Evolutionary conservation across 2,329 filamentous ascomycete genomes (phyloP).

Genomic region (Rutstroemia sp.): DNA sequence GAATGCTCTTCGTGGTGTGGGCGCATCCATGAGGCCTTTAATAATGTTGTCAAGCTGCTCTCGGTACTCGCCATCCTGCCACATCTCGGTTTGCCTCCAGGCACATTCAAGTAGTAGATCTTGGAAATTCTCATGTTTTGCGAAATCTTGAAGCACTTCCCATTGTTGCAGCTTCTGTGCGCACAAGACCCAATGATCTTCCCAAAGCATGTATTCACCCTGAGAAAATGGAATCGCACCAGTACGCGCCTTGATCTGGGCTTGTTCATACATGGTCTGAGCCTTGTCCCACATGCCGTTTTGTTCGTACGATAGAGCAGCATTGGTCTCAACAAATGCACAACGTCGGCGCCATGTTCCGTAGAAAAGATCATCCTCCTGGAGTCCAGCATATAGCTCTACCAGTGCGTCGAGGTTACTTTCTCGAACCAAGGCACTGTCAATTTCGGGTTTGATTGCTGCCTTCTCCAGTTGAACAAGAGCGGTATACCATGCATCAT

Average conservation of each 20-base stretch:
- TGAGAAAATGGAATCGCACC: slow-evolving; percentile 95
- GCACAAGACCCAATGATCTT: slow-evolving; percentile 97
- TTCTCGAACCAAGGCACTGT: slow-evolving; percentile 78
- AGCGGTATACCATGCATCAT: slow-evolving; percentile 96
- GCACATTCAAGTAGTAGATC: slow-evolving; percentile 91
- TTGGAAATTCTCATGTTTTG: slow-evolving; percentile 98
- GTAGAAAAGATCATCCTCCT: slow-evolving; percentile 96
- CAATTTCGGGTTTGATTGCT: slow-evolving; percentile 69
- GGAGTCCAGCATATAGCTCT: slow-evolving; percentile 80
- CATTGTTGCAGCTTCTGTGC: slow-evolving; percentile 98
- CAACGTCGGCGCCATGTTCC: slow-evolving; percentile 93
- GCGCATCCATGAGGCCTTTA: slow-evolving; percentile 95
- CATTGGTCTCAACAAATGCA: slow-evolving; percentile 96
- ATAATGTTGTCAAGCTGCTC: slow-evolving; percentile 89
- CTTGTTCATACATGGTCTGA: slow-evolving; percentile 91
- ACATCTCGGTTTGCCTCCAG: slow-evolving; percentile 93
- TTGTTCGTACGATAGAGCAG: slow-evolving; percentile 94
- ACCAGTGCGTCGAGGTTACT: slow-evolving; percentile 95
- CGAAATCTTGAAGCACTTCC: slow-evolving; percentile 96
- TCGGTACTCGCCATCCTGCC: slow-evolving; percentile 77
- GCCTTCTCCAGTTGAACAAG: slow-evolving; percentile 84
- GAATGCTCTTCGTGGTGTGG: slow-evolving; percentile 87
- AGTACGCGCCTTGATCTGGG: slow-evolving; percentile 93
- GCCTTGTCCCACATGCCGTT: slow-evolving; percentile 99
- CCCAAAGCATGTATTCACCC: slow-evolving; percentile 98